Evolutionary conservation across 2,329 filamentous ascomycete genomes (phyloP), one percentile per base, ranked within the genome.

Genomic region (Alternaria burnsii): DNA sequence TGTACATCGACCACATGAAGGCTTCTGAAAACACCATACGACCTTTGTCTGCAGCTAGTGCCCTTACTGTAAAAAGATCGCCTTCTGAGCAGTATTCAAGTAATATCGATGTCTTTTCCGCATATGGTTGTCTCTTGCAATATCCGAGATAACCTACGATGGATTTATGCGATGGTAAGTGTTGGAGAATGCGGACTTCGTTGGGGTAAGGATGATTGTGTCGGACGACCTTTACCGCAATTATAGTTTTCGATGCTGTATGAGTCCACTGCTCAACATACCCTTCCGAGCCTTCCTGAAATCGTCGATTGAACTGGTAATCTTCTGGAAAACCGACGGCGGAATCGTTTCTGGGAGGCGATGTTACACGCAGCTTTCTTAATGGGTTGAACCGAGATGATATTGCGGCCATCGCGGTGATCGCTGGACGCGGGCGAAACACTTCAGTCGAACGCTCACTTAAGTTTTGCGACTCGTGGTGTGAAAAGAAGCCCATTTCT

Each of bases 1-100:
- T 52, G 52, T 63, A 68, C 3, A 67, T 28, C 2, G 63, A 44
- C 71, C 68, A 70, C 56, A 68, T 56, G 44, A 61, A 62, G 1
- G 20, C 36, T 48, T 71, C 67, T 4, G 61, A 59, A 32, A 64
- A 65, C 11, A 9, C 32, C 5, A 46, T 26, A 12, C 47, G 53
- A 2, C 34, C 24, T 24, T 20, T 38, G 28, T 36, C 28, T n/a
- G 47, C 46, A 10, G 38, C n/a, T 41, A 26, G 28, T 11, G 36
- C 20, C 2, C 32, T 34, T 1, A 65, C n/a, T 8, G 53, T 46
- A 24, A 55, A 63, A 12, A 72, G 62, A 43, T 70, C 69, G 14
- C 68, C 67, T 4, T 16, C 5, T 3, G 47, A 42, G 42, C 63
- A 71, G 44, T 60, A 58, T 20, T 70, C 66, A 20, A 68, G 62